Evolutionary conservation across 345 rosid species (phyloP).

Genomic region (Syzygium jambos): DNA sequence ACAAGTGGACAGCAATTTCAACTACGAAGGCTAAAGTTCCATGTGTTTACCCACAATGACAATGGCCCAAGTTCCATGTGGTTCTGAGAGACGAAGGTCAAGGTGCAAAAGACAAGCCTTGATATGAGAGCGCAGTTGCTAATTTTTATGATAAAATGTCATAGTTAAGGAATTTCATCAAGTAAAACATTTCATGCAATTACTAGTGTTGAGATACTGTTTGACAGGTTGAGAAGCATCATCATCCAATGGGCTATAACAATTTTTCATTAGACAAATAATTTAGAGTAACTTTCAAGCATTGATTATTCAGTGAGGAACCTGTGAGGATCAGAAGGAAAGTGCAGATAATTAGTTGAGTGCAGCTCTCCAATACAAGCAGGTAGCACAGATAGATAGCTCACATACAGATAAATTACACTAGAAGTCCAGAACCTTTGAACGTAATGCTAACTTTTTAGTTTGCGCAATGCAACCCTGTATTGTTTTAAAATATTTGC

Average conservation of each 20-base stretch:
- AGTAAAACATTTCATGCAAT: background rate
- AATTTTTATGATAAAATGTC: background rate
- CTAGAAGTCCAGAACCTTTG: background rate
- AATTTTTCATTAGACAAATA: background rate
- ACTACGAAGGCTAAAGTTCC: background rate
- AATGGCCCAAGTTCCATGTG: background rate
- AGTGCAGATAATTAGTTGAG: background rate
- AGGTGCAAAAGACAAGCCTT: background rate
- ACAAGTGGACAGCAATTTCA: background rate
- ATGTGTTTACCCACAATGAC: background rate
- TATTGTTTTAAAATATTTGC: background rate
- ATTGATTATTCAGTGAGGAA: background rate
- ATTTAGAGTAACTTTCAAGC: background rate
- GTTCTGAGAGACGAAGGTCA: background rate
- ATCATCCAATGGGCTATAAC: background rate
- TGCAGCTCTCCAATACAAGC: background rate
- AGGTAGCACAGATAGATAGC: background rate
- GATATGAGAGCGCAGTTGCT: background rate
- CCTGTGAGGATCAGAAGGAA: background rate
- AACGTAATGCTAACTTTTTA: background rate
- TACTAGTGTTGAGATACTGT: background rate
- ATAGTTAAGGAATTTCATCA: background rate
- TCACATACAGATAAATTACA: background rate
- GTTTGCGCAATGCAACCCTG: background rate
- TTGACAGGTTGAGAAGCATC: background rate